Conservation (phyloP, 257 asterid genomes). For the Solanum chaucha region DNA sequence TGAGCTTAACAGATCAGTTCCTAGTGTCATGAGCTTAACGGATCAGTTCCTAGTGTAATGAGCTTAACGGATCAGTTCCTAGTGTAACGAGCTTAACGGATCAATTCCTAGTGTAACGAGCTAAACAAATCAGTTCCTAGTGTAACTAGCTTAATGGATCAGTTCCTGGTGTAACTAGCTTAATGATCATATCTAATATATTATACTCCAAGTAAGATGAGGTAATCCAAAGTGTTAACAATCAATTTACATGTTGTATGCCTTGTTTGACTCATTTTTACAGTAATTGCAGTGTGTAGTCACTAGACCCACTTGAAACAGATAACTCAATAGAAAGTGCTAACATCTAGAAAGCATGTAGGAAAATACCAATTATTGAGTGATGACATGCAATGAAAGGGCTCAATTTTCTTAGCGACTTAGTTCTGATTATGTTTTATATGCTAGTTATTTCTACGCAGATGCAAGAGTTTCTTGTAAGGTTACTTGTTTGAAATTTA, state of each 20-base stretch:
- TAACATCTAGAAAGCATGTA: neutral
- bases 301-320: neutral
- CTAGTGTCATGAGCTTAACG: neutral
- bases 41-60: neutral
- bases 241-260: neutral
- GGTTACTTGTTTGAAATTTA: neutral
- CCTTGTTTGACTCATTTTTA: neutral
- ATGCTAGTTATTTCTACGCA: neutral
- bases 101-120: neutral
- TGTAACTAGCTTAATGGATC: neutral
- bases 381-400: neutral
- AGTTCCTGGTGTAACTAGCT: neutral
- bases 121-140: neutral
- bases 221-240: neutral
- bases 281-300: neutral
- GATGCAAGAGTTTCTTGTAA: neutral
- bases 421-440: neutral
- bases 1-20: too few species aligned
- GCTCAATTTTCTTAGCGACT: neutral
- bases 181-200: too few species aligned
- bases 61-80: neutral
- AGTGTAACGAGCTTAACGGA: neutral
- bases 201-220: neutral
- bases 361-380: neutral
- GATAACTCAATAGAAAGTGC: neutral